These are phyloP conservation scores for Triticum timopheevii DNA, from an alignment of 176 grass and related monocot genomes.

Conservation along the genomic window DNA sequence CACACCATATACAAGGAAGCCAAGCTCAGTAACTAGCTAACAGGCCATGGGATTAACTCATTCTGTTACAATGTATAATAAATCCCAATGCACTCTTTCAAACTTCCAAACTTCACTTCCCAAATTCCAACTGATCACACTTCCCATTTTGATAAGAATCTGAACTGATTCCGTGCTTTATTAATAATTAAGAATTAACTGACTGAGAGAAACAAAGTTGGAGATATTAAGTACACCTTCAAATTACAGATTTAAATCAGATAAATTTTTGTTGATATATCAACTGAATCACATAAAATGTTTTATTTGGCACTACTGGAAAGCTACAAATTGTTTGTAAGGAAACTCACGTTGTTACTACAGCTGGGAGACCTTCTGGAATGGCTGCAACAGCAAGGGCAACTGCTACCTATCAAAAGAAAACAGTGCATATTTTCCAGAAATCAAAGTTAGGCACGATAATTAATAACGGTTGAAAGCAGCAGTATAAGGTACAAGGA, in stretches of 20 bases:
- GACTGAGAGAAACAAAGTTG: neutral
- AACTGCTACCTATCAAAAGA: slow-evolving; percentile 75
- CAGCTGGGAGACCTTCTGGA: slow-evolving; percentile 98
- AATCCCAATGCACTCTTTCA: neutral
- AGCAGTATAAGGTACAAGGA: neutral
- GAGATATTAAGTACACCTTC: neutral
- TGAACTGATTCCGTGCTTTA: neutral
- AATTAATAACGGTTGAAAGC: neutral
- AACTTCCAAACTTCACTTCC: slow-evolving; percentile 7
- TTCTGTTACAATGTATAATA: neutral
- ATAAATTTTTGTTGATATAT: slow-evolving; percentile 17
- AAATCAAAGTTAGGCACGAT: slow-evolving; percentile 21
- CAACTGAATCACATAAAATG: neutral
- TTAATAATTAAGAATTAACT: neutral
- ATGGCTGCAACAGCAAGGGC: slow-evolving; percentile 98
- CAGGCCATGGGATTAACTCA: neutral
- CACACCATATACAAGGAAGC: neutral
- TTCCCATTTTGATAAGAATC: neutral
- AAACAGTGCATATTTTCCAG: slow-evolving; percentile 16
- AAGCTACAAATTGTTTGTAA: slow-evolving; percentile 34
- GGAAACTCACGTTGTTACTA: slow-evolving; percentile 88
- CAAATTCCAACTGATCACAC: slow-evolving; percentile 9
- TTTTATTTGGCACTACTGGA: neutral
- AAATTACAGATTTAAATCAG: neutral
- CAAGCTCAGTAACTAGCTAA: neutral